Evolutionary conservation across 768 basidiomycete species (phyloP).

Genomic region (Trametes maxima): DNA sequence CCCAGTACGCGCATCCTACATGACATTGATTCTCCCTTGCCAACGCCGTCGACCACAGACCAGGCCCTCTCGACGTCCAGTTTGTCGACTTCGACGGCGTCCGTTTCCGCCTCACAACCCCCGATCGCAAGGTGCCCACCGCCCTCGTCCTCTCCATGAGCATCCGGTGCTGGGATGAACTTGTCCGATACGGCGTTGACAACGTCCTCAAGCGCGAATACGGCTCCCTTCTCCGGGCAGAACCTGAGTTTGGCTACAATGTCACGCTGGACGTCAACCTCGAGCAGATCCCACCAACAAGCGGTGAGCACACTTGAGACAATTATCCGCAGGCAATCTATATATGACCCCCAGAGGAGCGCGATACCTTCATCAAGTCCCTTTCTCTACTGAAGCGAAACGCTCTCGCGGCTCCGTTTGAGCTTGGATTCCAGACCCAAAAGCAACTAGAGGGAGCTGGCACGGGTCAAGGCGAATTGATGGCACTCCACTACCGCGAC

Average conservation of each 20-base stretch:
- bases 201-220: slow-evolving; percentile 84
- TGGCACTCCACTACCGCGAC: slow-evolving; percentile 93
- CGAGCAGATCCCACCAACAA: slow-evolving; percentile 78
- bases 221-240: slow-evolving; percentile 62
- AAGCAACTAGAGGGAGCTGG: slow-evolving; percentile 79
- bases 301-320: slow-evolving; percentile 53
- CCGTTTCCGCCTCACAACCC: slow-evolving; percentile 90
- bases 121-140: slow-evolving; percentile 73
- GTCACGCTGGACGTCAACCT: slow-evolving; percentile 87
- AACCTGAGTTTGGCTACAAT: slow-evolving; percentile 87
- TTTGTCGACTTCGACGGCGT: slow-evolving; percentile 99
- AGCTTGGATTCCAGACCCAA: slow-evolving; percentile 82
- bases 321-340: slow-evolving; percentile 7
- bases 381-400: slow-evolving; percentile 89
- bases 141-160: slow-evolving; percentile 87
- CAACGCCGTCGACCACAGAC: slow-evolving; percentile 48
- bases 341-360: slow-evolving; percentile 57
- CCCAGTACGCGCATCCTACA: slow-evolving; percentile 58
- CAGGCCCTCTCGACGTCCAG: slow-evolving; percentile 87
- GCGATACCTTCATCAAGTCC: slow-evolving; percentile 78
- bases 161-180: slow-evolving; percentile 96
- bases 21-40: slow-evolving; percentile 6
- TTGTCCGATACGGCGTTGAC: slow-evolving; percentile 83
- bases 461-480: slow-evolving; percentile 73
- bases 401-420: slow-evolving; percentile 93